A percentile compares a stretch with the other conserved stretches of the same genome.
Evolutionary conservation across 176 grass and related monocot species (phyloP).

Genomic region (Areca catechu): DNA sequence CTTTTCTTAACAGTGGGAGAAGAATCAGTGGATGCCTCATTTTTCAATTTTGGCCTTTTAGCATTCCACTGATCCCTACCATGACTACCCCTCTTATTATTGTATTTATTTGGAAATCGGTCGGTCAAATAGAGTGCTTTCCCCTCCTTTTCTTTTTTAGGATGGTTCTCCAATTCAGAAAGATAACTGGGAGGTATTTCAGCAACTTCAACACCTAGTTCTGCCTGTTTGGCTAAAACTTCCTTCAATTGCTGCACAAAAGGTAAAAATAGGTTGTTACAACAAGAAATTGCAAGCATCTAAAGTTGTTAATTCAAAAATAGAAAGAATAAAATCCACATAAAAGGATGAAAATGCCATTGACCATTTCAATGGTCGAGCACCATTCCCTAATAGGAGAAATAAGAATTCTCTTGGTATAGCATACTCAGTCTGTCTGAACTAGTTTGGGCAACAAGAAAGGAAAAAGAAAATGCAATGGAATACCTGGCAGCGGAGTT

Average conservation of each 20-base stretch:
- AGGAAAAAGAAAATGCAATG: background rate
- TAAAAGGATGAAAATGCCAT: constrained; percentile 4
- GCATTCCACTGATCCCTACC: constrained; percentile 21
- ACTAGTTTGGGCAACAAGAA: background rate
- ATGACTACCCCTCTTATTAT: constrained; percentile 47
- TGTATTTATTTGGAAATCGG: constrained; percentile 31
- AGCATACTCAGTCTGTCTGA: constrained; percentile 6
- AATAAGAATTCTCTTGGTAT: constrained; percentile 8
- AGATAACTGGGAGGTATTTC: constrained; percentile 72
- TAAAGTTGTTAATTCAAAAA: constrained; percentile 16
- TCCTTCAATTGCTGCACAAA: constrained; percentile 74
- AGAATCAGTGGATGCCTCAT: constrained; percentile 4
- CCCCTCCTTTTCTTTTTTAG: constrained; percentile 23
- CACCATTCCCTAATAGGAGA: too few species aligned
- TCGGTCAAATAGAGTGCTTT: constrained; percentile 13
- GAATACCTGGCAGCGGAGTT: constrained; percentile 51
- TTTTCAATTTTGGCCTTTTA: constrained; percentile 33
- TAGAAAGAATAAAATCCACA: constrained; percentile 7
- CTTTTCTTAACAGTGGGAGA: constrained; percentile 19
- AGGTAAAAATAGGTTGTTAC: constrained; percentile 11
- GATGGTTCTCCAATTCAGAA: constrained; percentile 37
- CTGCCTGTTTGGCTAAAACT: constrained; percentile 73
- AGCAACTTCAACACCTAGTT: constrained; percentile 75
- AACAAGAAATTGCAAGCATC: constrained; percentile 3
- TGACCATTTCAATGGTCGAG: too few species aligned